phyloP scores from a whole-genome alignment of 2,329 filamentous ascomycete genomes.

The Akanthomyces muscarius region DNA sequence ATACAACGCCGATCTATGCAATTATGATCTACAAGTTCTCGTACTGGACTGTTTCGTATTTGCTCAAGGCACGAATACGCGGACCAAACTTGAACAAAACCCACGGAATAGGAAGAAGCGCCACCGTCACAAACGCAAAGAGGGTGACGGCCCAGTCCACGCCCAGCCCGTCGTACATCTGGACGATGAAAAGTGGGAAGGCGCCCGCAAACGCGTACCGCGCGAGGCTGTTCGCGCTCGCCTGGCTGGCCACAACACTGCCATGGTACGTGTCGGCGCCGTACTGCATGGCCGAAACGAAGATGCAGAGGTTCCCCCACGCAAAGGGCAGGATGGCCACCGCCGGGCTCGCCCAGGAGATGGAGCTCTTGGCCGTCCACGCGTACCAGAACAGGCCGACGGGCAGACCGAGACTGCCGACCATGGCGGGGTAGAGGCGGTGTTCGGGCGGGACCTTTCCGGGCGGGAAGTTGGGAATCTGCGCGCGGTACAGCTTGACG shows the following conservation, averaged over 20 bases:
- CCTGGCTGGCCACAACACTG: slow-evolving; percentile 52
- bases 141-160: slow-evolving; percentile 46
- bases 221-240: slow-evolving; percentile 56
- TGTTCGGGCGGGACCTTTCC: slow-evolving; percentile 49
- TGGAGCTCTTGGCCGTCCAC: slow-evolving; percentile 46
- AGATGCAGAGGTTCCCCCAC: slow-evolving; percentile 58
- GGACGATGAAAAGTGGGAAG: slow-evolving; percentile 59
- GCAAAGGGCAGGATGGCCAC: slow-evolving; percentile 53
- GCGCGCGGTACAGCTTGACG: slow-evolving; percentile 37
- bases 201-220: slow-evolving; percentile 52
- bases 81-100: slow-evolving; percentile 48
- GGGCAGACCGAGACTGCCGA: slow-evolving; percentile 51
- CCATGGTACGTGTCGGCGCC: slow-evolving; percentile 54
- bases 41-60: slow-evolving; percentile 35
- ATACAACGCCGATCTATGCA: background rate
- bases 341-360: slow-evolving; percentile 49
- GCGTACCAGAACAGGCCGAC: slow-evolving; percentile 57
- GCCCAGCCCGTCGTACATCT: slow-evolving; percentile 45
- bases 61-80: slow-evolving; percentile 36
- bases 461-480: slow-evolving; percentile 30
- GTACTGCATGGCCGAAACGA: slow-evolving; percentile 51
- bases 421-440: slow-evolving; percentile 55
- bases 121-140: slow-evolving; percentile 44
- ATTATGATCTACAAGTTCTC: slow-evolving; percentile 1
- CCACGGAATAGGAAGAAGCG: slow-evolving; percentile 49